Evolutionary conservation across 257 asterid species (phyloP).

Genomic region (Echites panduratus): DNA sequence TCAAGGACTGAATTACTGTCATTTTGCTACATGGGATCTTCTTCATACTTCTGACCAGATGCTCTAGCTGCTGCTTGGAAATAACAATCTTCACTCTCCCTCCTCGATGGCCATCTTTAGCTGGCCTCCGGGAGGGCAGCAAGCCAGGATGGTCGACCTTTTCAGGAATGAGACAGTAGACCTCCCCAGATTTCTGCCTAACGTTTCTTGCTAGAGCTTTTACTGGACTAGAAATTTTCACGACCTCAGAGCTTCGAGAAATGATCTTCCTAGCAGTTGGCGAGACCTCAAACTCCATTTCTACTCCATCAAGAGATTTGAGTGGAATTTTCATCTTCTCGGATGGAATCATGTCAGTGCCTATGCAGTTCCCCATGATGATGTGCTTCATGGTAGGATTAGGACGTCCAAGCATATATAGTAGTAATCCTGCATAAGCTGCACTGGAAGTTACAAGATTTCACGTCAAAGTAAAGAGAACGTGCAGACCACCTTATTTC

Average conservation of each 20-base stretch:
- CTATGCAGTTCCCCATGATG: slow-evolving; percentile 30
- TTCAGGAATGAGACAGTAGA: slow-evolving; percentile 16
- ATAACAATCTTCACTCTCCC: slow-evolving; percentile 48
- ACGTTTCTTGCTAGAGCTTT: neutral
- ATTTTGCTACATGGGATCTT: slow-evolving; percentile 24
- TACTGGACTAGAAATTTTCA: neutral
- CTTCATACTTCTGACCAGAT: slow-evolving; percentile 30
- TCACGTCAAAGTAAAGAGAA: slow-evolving; percentile 1
- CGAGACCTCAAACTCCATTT: slow-evolving; percentile 1
- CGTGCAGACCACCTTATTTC: slow-evolving; percentile 15
- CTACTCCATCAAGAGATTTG: slow-evolving; percentile 8
- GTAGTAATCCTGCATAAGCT: neutral
- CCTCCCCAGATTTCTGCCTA: slow-evolving; percentile 7
- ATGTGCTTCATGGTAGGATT: slow-evolving; percentile 4
- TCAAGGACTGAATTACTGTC: slow-evolving; percentile 16
- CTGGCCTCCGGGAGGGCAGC: slow-evolving; percentile 5
- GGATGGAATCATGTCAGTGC: slow-evolving; percentile 6
- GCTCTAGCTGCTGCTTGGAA: slow-evolving; percentile 45
- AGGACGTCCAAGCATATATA: slow-evolving; percentile 1
- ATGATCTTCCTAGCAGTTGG: neutral
- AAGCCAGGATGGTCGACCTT: slow-evolving; percentile 10
- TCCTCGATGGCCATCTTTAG: slow-evolving; percentile 16
- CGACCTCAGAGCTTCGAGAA: neutral
- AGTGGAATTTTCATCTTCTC: neutral
- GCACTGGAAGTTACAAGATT: neutral